Base-by-base conservation (phyloP, 2,329 filamentous ascomycete genomes). In the Colletotrichum cordylinicola region DNA sequence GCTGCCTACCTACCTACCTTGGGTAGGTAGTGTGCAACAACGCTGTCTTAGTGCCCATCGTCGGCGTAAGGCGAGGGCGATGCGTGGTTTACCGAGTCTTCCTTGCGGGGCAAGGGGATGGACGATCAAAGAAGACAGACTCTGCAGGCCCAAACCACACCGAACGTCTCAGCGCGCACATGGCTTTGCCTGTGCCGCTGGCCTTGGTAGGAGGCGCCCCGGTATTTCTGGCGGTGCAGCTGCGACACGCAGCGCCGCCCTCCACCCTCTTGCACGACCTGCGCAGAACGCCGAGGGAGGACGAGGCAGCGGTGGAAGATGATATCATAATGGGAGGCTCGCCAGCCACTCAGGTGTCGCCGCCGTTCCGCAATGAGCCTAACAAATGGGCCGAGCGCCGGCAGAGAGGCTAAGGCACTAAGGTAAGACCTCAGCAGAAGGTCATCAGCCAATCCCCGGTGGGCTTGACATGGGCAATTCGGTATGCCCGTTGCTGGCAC, bases 321-420 rank as follows among this genome's bases (percentile, higher is more conserved):
- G 72, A 74, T 68, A 61, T 74, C 72, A 74, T 74, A 37, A 27
- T 27, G 21, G 39, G 56, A 65, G 67, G 27, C 67, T 29, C 39
- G 8, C 27, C 16, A 33, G 8, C 72, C 67, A 74, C 61, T 74
- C 31, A 35, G 15, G 24, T 16, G 62, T 65, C 16, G 27, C 16
- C n/a, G 18, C 56, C 33, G 67, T 15, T 33, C 24, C 16, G 39
- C 37, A 33, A 29, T 56, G 27, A 62, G 67, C 58, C 71, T 70
- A 56, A 60, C 66, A 24, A 35, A 21, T 24, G 24, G 39, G 39
- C 31, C 72, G 56, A 74, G 67, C 71, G 67, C 55, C 33, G 43
- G 35, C 58, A 58, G 27, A 29, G 31, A 43, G 55, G 18, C 33
- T 35, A 35, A 43, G 37, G 16, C 18, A 33, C 43, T 9, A 13